Evolutionary conservation across 208 protist species (phyloP).

Genomic region (Trypanosoma boissoni): DNA sequence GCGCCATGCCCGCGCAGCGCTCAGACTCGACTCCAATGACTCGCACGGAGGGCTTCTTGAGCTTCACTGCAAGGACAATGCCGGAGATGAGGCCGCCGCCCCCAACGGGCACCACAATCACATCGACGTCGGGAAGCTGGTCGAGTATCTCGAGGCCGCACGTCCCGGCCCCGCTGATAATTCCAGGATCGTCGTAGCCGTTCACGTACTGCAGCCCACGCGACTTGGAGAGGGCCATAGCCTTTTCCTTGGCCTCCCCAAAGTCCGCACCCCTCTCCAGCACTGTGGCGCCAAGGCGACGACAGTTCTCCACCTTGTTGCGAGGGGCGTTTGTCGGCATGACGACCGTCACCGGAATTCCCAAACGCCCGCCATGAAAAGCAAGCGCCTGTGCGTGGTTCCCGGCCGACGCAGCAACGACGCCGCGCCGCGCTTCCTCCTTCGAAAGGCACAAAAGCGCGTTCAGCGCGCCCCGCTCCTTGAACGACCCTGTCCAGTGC

Average conservation of each 20-base stretch:
- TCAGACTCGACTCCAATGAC: constrained; percentile 88
- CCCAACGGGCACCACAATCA: constrained; percentile 86
- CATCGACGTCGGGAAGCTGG: constrained; percentile 79
- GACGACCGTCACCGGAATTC: constrained; percentile 85
- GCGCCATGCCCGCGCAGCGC: constrained; percentile 46
- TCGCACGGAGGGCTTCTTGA: constrained; percentile 61
- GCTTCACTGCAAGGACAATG: constrained; percentile 83
- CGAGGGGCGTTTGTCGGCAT: constrained; percentile 89
- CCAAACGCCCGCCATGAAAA: constrained; percentile 78
- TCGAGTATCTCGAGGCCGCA: constrained; percentile 88
- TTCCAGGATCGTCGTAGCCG: constrained; percentile 81
- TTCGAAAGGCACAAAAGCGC: constrained; percentile 59
- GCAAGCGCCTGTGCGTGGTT: constrained; percentile 92
- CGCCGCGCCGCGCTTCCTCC: constrained; percentile 62
- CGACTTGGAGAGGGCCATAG: constrained; percentile 33
- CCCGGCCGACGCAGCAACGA: constrained; percentile 82
- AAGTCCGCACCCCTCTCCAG: constrained; percentile 72
- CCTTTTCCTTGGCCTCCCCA: constrained; percentile 64
- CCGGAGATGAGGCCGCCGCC: constrained; percentile 88
- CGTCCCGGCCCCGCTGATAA: constrained; percentile 89
- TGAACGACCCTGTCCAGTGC: constrained; percentile 78
- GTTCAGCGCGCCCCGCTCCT: constrained; percentile 91
- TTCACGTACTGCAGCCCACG: constrained; percentile 80
- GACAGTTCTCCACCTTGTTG: constrained; percentile 80
- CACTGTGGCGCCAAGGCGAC: constrained; percentile 69